Evolutionary conservation across 164 flowering plant species (phyloP).

Genomic region (Vitis riparia): DNA sequence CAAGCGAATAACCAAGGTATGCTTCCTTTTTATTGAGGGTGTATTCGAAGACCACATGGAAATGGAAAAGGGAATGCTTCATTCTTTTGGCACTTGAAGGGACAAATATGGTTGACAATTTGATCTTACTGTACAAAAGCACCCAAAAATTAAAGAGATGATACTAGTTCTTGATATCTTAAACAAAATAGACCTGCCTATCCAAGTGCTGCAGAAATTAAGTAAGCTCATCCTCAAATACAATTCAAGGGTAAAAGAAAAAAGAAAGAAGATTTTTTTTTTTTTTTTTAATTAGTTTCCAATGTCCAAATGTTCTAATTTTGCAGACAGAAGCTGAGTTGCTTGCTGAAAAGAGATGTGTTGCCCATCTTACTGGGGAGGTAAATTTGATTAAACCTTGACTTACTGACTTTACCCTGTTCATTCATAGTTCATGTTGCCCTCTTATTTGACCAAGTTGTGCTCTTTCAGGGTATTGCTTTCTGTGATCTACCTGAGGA

Average conservation of each 20-base stretch:
- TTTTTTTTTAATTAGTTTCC: too few relatives aligned
- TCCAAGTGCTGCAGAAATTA: too few relatives aligned
- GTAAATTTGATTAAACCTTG: background rate
- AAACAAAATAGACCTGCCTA: too few relatives aligned
- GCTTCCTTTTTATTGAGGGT: background rate
- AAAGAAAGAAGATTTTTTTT: too few relatives aligned
- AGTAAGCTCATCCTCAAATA: too few relatives aligned
- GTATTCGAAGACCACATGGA: background rate
- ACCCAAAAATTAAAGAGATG: too few relatives aligned
- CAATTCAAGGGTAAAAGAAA: too few relatives aligned
- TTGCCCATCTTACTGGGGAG: conserved; percentile 73
- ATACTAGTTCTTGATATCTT: too few relatives aligned
- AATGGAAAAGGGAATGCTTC: background rate
- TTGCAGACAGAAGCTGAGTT: conserved; percentile 89
- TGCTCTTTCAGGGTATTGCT: conserved; percentile 62
- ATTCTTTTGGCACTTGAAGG: too few relatives aligned
- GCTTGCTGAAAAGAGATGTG: conserved; percentile 93
- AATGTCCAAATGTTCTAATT: background rate
- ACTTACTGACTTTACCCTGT: background rate
- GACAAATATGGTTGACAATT: too few relatives aligned
- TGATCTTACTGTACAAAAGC: too few relatives aligned
- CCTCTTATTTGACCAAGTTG: background rate
- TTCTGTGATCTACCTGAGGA: conserved; percentile 92
- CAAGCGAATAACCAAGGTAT: conserved; percentile 69
- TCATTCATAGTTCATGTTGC: background rate